phyloP scores from a whole-genome alignment of 768 basidiomycete genomes.

The Collybiopsis luxurians region DNA sequence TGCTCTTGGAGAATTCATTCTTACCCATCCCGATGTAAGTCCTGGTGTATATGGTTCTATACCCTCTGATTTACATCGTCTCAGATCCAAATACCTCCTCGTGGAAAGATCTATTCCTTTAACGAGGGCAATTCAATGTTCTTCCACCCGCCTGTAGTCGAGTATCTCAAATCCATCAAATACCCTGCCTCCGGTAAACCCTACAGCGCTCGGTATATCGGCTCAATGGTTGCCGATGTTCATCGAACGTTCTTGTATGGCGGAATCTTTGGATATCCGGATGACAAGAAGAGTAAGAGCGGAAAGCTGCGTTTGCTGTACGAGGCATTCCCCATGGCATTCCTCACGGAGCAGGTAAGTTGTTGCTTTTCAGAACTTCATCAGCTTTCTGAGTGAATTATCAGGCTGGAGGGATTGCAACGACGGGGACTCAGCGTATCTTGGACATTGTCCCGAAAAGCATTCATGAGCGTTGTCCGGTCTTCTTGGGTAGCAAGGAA shows the following conservation, averaged over 20 bases:
- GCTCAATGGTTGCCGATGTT: constrained; percentile 99
- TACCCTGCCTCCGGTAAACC: constrained; percentile 80
- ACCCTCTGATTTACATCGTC: constrained; percentile 2
- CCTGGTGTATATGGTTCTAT: not conserved
- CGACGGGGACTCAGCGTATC: constrained; percentile 91
- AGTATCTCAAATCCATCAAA: constrained; percentile 91
- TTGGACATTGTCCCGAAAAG: constrained; percentile 82
- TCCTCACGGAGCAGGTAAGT: constrained; percentile 85
- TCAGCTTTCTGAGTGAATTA: not conserved
- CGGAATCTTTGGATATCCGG: constrained; percentile 97
- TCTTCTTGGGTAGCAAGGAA: constrained; percentile 91
- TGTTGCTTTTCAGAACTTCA: not conserved
- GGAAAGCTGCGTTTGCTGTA: constrained; percentile 95
- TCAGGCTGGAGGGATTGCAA: constrained; percentile 94
- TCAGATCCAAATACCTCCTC: constrained; percentile 87
- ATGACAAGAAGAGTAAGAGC: constrained; percentile 95
- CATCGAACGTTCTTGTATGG: constrained; percentile 96
- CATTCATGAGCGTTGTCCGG: constrained; percentile 91
- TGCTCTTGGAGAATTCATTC: constrained; percentile 94
- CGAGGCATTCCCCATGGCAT: constrained; percentile 98
- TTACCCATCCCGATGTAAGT: constrained; percentile 91
- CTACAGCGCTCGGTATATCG: constrained; percentile 92
- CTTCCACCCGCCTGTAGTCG: constrained; percentile 78
- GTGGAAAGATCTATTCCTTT: constrained; percentile 99
- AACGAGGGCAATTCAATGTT: constrained; percentile 98